phyloP scores from a whole-genome alignment of 192 early-diverging fungal species.

The Globomyces pollinis-pini region DNA sequence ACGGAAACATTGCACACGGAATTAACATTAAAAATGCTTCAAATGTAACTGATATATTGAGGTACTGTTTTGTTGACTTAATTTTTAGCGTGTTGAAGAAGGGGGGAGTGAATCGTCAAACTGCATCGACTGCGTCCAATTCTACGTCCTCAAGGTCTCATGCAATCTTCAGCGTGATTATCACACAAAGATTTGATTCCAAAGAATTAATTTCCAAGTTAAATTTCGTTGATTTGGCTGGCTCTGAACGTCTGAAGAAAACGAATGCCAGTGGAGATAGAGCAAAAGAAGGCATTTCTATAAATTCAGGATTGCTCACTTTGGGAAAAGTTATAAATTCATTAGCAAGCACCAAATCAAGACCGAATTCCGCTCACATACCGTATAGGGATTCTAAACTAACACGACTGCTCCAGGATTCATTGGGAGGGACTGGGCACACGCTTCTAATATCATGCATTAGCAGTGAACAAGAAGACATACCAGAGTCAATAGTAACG shows the following conservation, averaged over 20 bases:
- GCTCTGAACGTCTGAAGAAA: constrained; percentile 79
- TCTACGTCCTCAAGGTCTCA: constrained; percentile 87
- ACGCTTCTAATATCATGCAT: constrained; percentile 94
- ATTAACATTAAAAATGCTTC: neutral
- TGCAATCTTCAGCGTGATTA: constrained; percentile 84
- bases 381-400: constrained; percentile 94
- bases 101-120: constrained; percentile 70
- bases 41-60: neutral
- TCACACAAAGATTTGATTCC: constrained; percentile 53
- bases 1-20: constrained; percentile 75
- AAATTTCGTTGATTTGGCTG: constrained; percentile 95
- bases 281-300: constrained; percentile 83
- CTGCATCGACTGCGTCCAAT: constrained; percentile 87
- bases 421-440: constrained; percentile 84
- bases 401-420: constrained; percentile 86
- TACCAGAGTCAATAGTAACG: constrained; percentile 78
- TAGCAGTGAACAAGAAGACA: constrained; percentile 66
- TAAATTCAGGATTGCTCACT: constrained; percentile 85
- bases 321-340: constrained; percentile 93
- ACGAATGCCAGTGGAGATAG: constrained; percentile 82
- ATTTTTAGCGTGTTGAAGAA: constrained; percentile 36
- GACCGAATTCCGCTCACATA: constrained; percentile 26
- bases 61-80: constrained; percentile 9
- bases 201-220: constrained; percentile 61
- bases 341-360: constrained; percentile 49